A percentile compares a stretch with the other conserved stretches of the same genome.
These are phyloP conservation scores for Thelonectria discophora DNA, from an alignment of 2,329 filamentous ascomycete species.

Conservation along the genomic window DNA sequence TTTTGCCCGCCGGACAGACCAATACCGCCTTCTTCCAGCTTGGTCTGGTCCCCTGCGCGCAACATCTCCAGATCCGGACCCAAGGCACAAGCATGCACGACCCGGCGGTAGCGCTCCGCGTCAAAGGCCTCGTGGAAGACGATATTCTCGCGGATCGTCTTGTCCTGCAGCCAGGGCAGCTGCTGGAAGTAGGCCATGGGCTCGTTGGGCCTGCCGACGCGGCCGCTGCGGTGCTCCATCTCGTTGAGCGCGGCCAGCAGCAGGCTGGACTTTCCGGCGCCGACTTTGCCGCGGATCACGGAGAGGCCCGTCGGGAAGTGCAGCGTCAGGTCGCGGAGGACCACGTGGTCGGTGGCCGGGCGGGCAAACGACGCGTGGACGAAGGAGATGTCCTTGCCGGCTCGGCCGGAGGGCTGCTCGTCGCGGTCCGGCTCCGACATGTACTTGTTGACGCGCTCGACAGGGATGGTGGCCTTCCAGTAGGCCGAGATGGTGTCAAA, in stretches of 20 bases:
- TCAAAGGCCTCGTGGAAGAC: conserved; percentile 68
- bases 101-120: conserved; percentile 62
- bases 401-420: conserved; percentile 51
- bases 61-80: conserved; percentile 65
- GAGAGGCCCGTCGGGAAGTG: conserved; percentile 61
- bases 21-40: conserved; percentile 70
- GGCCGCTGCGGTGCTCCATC: conserved; percentile 70
- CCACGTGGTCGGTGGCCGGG: conserved; percentile 70
- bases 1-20: conserved; percentile 71
- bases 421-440: conserved; percentile 86
- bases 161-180: conserved; percentile 71
- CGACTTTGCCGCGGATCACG: conserved; percentile 67
- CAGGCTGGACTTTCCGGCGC: conserved; percentile 69
- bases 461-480: conserved; percentile 83
- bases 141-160: conserved; percentile 72
- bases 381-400: conserved; percentile 59
- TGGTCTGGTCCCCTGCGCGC: conserved; percentile 64
- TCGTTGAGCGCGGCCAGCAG: conserved; percentile 68
- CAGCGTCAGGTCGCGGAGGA: conserved; percentile 58
- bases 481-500: conserved; percentile 79
- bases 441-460: conserved; percentile 83
- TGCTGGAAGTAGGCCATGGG: conserved; percentile 67
- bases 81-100: conserved; percentile 69
- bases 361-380: conserved; percentile 78
- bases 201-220: conserved; percentile 56